phyloP scores from a whole-genome alignment of 805 yeast genomes.

The Ogataea ganodermae region DNA sequence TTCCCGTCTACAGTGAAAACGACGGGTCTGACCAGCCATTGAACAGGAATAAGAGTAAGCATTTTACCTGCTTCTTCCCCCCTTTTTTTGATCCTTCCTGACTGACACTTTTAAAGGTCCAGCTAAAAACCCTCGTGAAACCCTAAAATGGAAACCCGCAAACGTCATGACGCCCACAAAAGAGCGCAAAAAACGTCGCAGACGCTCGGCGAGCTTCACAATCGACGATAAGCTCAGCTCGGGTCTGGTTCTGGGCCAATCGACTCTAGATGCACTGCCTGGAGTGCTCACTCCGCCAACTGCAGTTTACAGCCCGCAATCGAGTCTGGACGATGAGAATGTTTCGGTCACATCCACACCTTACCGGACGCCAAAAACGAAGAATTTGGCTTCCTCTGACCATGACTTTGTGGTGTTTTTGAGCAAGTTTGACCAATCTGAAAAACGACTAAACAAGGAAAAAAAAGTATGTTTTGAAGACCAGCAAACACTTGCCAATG shows the following conservation, averaged over 20 bases:
- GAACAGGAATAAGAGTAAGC: neutral
- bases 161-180: constrained; percentile 7
- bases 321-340: constrained; percentile 16
- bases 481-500: constrained; percentile 4
- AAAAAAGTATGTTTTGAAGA: constrained; percentile 21
- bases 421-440: constrained; percentile 5
- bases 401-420: constrained; percentile 15
- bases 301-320: constrained; percentile 18
- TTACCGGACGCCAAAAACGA: constrained; percentile 9
- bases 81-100: neutral
- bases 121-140: neutral
- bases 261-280: constrained; percentile 22
- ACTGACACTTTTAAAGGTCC: neutral
- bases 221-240: constrained; percentile 8
- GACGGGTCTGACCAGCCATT: neutral
- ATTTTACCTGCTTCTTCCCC: neutral
- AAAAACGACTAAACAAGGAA: neutral
- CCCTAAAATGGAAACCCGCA: constrained; percentile 15
- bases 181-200: neutral
- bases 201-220: constrained; percentile 3
- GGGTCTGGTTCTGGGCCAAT: constrained; percentile 15
- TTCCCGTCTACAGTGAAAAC: neutral
- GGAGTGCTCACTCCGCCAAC: constrained; percentile 25
- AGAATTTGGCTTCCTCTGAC: neutral
- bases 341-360: constrained; percentile 25